phyloP scores from a whole-genome alignment of 2,329 filamentous ascomycete species.

The Epichloe coenophiala region DNA sequence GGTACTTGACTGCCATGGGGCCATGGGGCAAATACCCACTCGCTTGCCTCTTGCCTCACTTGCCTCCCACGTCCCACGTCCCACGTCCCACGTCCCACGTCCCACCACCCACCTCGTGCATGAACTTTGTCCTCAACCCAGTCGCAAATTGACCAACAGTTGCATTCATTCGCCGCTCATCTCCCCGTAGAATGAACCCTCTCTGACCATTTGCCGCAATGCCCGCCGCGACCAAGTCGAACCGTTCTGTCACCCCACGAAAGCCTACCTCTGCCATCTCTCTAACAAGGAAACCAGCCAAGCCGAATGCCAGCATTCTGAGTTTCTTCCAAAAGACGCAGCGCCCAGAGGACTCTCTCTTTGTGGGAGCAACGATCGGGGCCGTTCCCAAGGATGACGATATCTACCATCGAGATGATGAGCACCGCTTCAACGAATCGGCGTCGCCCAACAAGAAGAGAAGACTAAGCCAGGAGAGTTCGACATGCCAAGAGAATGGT shows the following conservation, averaged over 20 bases:
- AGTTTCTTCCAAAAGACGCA: conserved; percentile 63
- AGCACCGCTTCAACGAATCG: conserved; percentile 21
- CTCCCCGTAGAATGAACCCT: neutral
- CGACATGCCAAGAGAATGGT: neutral
- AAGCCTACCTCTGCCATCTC: conserved; percentile 14
- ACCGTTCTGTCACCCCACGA: conserved; percentile 18
- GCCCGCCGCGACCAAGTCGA: conserved; percentile 21
- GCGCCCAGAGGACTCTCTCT: conserved; percentile 44
- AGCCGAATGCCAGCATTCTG: conserved; percentile 52
- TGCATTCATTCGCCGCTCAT: too few relatives aligned
- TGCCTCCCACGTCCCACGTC: too few relatives aligned
- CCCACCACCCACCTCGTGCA: too few relatives aligned
- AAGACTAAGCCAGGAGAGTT: conserved; percentile 14
- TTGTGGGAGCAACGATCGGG: conserved; percentile 25
- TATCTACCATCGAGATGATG: conserved; percentile 15
- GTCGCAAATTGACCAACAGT: too few relatives aligned
- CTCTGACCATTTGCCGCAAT: conserved; percentile 12
- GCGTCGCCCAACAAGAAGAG: conserved; percentile 18
- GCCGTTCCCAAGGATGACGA: conserved; percentile 14
- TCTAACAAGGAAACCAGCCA: conserved; percentile 21
- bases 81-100: too few relatives aligned
- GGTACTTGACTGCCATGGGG: too few relatives aligned
- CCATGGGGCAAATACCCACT: neutral
- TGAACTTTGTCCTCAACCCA: too few relatives aligned
- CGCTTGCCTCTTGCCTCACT: neutral